Evolutionary conservation across 805 yeast species (phyloP).

Genomic region (Saccharomyces paradoxus): DNA sequence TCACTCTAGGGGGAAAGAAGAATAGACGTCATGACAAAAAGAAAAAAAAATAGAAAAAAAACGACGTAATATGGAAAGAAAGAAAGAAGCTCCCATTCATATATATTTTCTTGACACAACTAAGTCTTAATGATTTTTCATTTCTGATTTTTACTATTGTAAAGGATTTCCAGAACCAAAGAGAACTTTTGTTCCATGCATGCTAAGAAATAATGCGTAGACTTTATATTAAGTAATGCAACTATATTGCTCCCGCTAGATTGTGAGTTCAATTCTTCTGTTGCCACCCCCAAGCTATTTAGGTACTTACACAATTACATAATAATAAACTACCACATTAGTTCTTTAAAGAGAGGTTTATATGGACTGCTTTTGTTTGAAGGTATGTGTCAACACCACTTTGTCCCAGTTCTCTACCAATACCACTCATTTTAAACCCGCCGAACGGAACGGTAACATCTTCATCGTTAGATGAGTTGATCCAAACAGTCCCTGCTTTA

Average conservation of each 20-base stretch:
- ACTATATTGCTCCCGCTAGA: too few species aligned
- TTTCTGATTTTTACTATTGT: too few species aligned
- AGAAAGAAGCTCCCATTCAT: background rate
- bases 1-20: background rate
- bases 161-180: background rate
- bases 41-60: background rate
- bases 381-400: conserved; percentile 63
- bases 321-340: background rate
- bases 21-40: background rate
- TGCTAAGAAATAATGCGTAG: background rate
- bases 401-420: conserved; percentile 76
- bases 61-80: background rate
- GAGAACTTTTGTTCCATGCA: background rate
- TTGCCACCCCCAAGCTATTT: background rate
- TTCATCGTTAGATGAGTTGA: conserved; percentile 60
- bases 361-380: conserved; percentile 67
- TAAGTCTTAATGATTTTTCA: too few species aligned
- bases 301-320: background rate
- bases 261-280: too few species aligned
- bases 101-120: background rate
- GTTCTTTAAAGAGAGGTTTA: conserved; percentile 21
- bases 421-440: conserved; percentile 71
- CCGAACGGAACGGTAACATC: conserved; percentile 68
- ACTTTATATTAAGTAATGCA: background rate
- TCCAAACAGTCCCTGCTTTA: conserved; percentile 62